Evolutionary conservation across 768 basidiomycete genomes (phyloP).

Genomic region (Suillus spraguei): DNA sequence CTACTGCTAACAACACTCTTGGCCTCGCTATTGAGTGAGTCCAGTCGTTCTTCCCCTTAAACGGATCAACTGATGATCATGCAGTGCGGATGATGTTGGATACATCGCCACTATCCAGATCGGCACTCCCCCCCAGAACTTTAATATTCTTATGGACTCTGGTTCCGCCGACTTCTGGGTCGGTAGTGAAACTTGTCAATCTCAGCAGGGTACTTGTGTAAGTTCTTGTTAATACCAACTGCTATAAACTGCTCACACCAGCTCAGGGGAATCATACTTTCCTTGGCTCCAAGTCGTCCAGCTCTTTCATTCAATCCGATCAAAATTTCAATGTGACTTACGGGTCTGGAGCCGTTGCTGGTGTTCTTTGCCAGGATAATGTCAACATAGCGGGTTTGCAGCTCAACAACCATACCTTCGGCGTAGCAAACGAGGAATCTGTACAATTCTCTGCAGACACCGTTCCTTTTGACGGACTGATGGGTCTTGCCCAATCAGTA

Average conservation of each 20-base stretch:
- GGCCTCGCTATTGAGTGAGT: slow-evolving; percentile 73
- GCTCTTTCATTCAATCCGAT: slow-evolving; percentile 57
- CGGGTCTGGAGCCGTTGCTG: slow-evolving; percentile 69
- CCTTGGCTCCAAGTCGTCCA: slow-evolving; percentile 63
- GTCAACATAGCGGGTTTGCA: slow-evolving; percentile 63
- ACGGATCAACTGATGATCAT: slow-evolving; percentile 9
- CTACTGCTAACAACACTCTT: slow-evolving; percentile 54
- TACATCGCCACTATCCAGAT: slow-evolving; percentile 63
- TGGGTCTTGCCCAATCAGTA: slow-evolving; percentile 77
- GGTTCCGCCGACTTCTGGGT: slow-evolving; percentile 75
- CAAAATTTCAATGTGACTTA: slow-evolving; percentile 63
- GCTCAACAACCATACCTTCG: slow-evolving; percentile 64
- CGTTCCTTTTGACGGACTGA: slow-evolving; percentile 69
- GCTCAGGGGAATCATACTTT: slow-evolving; percentile 63
- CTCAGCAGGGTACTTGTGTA: slow-evolving; percentile 44
- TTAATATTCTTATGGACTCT: slow-evolving; percentile 66
- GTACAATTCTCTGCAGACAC: slow-evolving; percentile 54
- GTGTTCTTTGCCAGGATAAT: slow-evolving; percentile 64
- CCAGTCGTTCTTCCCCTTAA: background rate
- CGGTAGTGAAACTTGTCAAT: slow-evolving; percentile 53
- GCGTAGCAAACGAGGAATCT: slow-evolving; percentile 62
- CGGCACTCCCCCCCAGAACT: slow-evolving; percentile 64
- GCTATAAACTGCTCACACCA: slow-evolving; percentile 20
- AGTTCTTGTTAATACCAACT: slow-evolving; percentile 18
- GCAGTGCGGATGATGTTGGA: slow-evolving; percentile 53